phyloP scores from a whole-genome alignment of 805 yeast genomes.

The Barnettozyma vustinii region DNA sequence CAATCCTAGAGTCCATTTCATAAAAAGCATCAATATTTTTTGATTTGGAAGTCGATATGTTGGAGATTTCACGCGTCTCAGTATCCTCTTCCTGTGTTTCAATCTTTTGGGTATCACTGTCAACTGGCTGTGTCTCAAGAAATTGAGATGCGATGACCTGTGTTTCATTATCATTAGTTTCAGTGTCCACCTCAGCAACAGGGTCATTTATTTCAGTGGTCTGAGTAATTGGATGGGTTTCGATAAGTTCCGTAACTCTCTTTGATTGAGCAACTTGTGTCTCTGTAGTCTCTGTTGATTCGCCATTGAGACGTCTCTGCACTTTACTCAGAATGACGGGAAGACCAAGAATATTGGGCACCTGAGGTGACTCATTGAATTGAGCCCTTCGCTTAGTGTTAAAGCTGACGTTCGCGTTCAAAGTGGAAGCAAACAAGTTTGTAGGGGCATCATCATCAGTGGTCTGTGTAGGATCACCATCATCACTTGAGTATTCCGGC shows the following conservation, averaged over 20 bases:
- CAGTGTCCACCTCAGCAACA: not conserved
- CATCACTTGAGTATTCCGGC: not conserved
- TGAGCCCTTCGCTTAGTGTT: not conserved
- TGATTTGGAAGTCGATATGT: not conserved
- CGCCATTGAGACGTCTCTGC: slow-evolving; percentile 18
- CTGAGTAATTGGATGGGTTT: not conserved
- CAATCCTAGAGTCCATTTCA: not conserved
- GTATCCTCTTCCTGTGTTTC: slow-evolving; percentile 4
- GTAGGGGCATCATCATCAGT: not conserved
- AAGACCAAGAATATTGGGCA: slow-evolving; percentile 3
- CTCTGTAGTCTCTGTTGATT: not conserved
- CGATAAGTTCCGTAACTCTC: not conserved
- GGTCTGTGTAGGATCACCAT: slow-evolving; percentile 1
- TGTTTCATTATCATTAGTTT: not conserved
- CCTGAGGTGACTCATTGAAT: slow-evolving; percentile 1
- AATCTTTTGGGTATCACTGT: slow-evolving; percentile 3
- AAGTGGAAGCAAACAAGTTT: not conserved
- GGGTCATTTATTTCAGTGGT: not conserved
- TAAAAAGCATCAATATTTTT: too few species aligned
- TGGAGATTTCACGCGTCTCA: not conserved
- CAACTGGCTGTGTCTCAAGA: slow-evolving; percentile 1
- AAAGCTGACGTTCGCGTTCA: not conserved
- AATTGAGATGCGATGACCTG: not conserved
- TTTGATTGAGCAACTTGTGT: not conserved
- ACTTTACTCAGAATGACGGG: slow-evolving; percentile 13